Conservation (phyloP, 2,329 filamentous ascomycete genomes). For the Aspergillus fumigatus region DNA sequence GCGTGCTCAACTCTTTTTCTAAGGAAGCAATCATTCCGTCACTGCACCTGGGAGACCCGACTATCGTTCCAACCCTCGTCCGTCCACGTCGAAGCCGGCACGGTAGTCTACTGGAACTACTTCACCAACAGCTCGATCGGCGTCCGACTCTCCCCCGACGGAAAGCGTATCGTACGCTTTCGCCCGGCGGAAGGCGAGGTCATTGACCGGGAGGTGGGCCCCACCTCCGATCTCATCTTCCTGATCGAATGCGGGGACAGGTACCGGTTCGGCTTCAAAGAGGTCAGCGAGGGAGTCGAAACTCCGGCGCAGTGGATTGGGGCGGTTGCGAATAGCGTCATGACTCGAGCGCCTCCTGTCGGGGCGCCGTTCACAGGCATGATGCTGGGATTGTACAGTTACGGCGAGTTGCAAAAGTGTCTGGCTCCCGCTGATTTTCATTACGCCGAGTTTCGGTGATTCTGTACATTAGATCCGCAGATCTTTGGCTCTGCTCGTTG, state of each 20-base stretch:
- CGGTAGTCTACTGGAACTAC: slow-evolving; percentile 53
- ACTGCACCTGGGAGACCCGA: slow-evolving; percentile 40
- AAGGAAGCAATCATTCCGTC: slow-evolving; percentile 49
- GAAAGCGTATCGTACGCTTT: slow-evolving; percentile 23
- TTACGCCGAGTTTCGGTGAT: slow-evolving; percentile 21
- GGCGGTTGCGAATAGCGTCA: slow-evolving; percentile 25
- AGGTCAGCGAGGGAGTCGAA: slow-evolving; percentile 2
- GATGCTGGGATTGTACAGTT: slow-evolving; percentile 46
- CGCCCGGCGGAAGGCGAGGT: slow-evolving; percentile 16
- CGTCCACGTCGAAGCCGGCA: slow-evolving; percentile 48
- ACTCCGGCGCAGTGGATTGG: slow-evolving; percentile 22
- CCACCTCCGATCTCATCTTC: slow-evolving; percentile 19
- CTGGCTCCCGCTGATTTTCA: slow-evolving; percentile 41
- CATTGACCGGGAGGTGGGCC: slow-evolving; percentile 10
- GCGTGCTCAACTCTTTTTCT: slow-evolving; percentile 51
- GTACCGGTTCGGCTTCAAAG: slow-evolving; percentile 27
- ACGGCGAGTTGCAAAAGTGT: slow-evolving; percentile 39
- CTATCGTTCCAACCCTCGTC: slow-evolving; percentile 46
- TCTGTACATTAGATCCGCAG: too few species aligned
- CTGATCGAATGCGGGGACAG: slow-evolving; percentile 26
- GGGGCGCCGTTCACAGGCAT: slow-evolving; percentile 43
- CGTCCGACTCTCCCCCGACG: slow-evolving; percentile 22
- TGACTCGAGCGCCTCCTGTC: slow-evolving; percentile 35
- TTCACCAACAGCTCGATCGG: slow-evolving; percentile 44
- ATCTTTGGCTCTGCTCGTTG: too few species aligned